Percentiles rank a stretch among this genome's conserved stretches.
These are phyloP conservation scores for Parasitella parasitica DNA, from an alignment of 371 early-diverging fungal species.

Conservation along the genomic window DNA sequence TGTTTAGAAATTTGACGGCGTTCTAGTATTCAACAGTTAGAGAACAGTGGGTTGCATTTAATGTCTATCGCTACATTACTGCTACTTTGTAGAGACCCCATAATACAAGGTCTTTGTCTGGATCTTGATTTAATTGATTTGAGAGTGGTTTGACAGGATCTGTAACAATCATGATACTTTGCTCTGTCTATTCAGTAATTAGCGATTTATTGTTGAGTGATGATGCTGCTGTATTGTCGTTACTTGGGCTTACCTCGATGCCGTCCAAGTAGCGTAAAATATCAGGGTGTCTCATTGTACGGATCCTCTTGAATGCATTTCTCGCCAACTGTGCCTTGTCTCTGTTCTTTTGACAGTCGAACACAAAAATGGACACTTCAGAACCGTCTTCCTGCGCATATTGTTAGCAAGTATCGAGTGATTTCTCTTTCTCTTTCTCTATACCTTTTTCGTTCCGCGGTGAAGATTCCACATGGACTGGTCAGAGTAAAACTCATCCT, in stretches of 20 bases:
- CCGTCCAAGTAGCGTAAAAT: constrained; percentile 84
- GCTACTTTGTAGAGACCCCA: constrained; percentile 93
- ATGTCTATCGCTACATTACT: constrained; percentile 39
- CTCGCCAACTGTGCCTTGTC: constrained; percentile 77
- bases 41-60: background rate
- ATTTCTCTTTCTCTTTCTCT: too few species aligned
- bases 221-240: too few species aligned
- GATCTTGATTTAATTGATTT: constrained; percentile 52
- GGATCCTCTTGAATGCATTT: constrained; percentile 84
- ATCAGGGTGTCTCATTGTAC: constrained; percentile 92
- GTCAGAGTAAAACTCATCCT: constrained; percentile 61
- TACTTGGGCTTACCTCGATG: constrained; percentile 61
- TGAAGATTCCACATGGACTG: constrained; percentile 78
- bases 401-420: background rate
- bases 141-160: constrained; percentile 81
- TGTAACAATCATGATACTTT: constrained; percentile 89
- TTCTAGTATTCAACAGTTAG: constrained; percentile 42
- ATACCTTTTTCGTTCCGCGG: constrained; percentile 74
- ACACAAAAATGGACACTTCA: constrained; percentile 87
- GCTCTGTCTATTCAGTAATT: constrained; percentile 61
- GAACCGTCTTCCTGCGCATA: constrained; percentile 64
- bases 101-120: constrained; percentile 65
- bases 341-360: constrained; percentile 66
- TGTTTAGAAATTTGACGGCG: constrained; percentile 84
- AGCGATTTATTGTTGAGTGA: background rate